Evolutionary conservation across 129 eudicot species (phyloP), one percentile per base, ranked within the genome.

Genomic region (Flaveria ramosissima): DNA sequence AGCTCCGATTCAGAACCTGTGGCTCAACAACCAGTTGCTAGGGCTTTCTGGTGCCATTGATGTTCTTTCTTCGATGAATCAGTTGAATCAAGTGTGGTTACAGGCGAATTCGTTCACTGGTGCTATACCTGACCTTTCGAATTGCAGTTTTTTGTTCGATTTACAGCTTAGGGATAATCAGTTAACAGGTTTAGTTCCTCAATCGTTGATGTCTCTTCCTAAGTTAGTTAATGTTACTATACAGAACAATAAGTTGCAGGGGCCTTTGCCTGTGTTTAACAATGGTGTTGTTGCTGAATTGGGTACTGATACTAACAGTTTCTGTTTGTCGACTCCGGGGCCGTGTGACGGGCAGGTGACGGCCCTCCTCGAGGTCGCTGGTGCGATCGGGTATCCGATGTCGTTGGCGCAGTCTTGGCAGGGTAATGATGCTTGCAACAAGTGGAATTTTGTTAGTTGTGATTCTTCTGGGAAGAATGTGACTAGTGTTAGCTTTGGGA

Each of bases 31-130:
- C 43, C 60, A 74, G 9, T 0, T 3, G 1, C 24, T 0, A 21
- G 78, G 78, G 2, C 78, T 74, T 60, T 59, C 78, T 14, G 78
- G 78, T 74, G 42, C 26, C 26, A n/a, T 74, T 43, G 59, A 74
- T 24, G 78, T 74, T 1, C 11, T 74, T 2, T 59, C 59, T 23
- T 13, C 27, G 2, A 74, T 74, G 78, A 23, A 16, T 7, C 70
- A 60, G 8, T 2, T 74, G 9, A 1, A 1, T 2, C 12, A 43
- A n/a, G 78, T 10, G 14, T 16, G 60, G 59, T 43, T 74, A 16
- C 27, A 74, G 2, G 59, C 43, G 1, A 74, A 74, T 74, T 20
- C 3, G 3, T 74, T 74, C 45, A 74, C 59, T 1, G 78, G 70
- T 13, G 59, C n/a, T 15, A 60, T 73, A 1, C 78, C 78, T 39